Conservation (phyloP, 2,329 filamentous ascomycete species). For the Orbilia blumenaviensis region DNA sequence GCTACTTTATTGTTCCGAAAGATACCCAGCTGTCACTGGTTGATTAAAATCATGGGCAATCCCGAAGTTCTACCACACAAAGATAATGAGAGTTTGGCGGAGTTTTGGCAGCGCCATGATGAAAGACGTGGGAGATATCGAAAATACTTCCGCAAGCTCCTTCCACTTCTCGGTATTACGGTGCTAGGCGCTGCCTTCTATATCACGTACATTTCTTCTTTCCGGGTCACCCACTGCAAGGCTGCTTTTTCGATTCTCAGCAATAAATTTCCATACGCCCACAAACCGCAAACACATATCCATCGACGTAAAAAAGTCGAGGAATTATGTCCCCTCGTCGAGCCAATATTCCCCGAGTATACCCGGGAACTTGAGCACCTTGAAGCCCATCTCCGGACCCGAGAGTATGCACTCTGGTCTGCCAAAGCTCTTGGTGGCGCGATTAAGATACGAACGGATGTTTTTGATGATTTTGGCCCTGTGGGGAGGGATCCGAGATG, state of each 20-base stretch:
- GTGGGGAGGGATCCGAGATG: constrained; percentile 69
- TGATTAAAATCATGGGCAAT: neutral
- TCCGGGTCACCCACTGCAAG: neutral
- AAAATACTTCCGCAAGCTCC: neutral
- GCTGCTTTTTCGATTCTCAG: neutral
- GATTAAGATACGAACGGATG: constrained; percentile 68
- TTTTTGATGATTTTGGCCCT: constrained; percentile 67
- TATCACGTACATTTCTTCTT: neutral
- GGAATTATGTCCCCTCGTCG: constrained; percentile 22
- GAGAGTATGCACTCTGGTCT: neutral
- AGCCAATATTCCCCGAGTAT: constrained; percentile 1
- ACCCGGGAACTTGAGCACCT: neutral
- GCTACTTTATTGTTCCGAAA: too few species aligned
- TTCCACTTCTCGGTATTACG: neutral
- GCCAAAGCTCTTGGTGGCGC: constrained; percentile 62
- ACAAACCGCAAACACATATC: neutral
- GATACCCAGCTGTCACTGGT: too few species aligned
- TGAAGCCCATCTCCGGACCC: neutral
- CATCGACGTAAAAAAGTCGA: neutral
- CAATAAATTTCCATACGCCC: neutral
- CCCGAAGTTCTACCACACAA: neutral
- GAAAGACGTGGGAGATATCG: neutral
- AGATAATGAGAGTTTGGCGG: neutral
- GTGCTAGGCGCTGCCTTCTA: neutral
- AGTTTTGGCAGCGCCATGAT: too few species aligned